phyloP scores from a whole-genome alignment of 1,284 basidiomycete species.

The Fomitiporia mediterranea region DNA sequence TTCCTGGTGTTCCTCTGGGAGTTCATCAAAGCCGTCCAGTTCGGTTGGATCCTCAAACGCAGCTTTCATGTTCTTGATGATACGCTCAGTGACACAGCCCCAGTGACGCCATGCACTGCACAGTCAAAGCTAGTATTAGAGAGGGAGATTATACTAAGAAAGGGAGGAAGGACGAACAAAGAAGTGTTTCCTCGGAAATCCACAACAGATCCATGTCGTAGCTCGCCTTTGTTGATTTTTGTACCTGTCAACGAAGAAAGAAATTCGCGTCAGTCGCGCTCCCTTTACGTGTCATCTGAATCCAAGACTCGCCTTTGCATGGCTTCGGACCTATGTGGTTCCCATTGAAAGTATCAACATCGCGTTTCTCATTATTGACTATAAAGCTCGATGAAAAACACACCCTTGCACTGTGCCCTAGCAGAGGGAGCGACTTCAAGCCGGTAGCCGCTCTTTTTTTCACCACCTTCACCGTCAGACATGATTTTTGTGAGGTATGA shows the following conservation, averaged over 20 bases:
- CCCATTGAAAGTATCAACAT: slow-evolving; percentile 28
- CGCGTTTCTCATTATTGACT: slow-evolving; percentile 14
- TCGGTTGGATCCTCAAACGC: slow-evolving; percentile 55
- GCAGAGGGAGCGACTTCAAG: slow-evolving; percentile 67
- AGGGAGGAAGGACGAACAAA: slow-evolving; percentile 50
- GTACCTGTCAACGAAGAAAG: slow-evolving; percentile 46
- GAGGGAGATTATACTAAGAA: slow-evolving; percentile 9
- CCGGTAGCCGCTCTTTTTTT: slow-evolving; percentile 62
- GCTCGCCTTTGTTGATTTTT: slow-evolving; percentile 63
- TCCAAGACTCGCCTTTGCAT: slow-evolving; percentile 48
- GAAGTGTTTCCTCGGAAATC: slow-evolving; percentile 68
- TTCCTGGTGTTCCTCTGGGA: slow-evolving; percentile 59
- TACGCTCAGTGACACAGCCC: slow-evolving; percentile 71
- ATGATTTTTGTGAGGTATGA: slow-evolving; percentile 30
- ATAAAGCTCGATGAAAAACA: slow-evolving; percentile 28
- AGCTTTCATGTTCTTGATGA: slow-evolving; percentile 71
- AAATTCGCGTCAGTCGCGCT: slow-evolving; percentile 17
- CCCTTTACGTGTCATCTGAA: slow-evolving; percentile 20
- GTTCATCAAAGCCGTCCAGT: slow-evolving; percentile 68
- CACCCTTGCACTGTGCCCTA: slow-evolving; percentile 83
- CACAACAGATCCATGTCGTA: slow-evolving; percentile 74
- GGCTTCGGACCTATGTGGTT: slow-evolving; percentile 65
- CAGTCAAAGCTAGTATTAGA: slow-evolving; percentile 23
- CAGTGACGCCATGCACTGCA: slow-evolving; percentile 74
- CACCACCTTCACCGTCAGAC: slow-evolving; percentile 50